Conservation (phyloP, 2,329 filamentous ascomycete genomes). For the Penicillium vulpinum region DNA sequence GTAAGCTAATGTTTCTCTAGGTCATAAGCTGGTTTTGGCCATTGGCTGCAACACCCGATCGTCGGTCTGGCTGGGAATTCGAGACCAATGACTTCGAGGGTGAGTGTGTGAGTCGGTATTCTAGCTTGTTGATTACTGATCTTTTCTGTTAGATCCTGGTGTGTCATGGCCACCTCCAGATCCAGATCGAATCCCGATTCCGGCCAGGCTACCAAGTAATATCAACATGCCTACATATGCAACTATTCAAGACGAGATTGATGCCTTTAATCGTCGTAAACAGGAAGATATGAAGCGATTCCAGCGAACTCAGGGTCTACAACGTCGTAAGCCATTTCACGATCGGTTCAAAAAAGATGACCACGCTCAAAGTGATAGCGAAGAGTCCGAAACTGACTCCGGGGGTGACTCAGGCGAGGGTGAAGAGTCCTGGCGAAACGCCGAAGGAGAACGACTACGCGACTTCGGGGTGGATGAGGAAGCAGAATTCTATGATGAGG, state of each 20-base stretch:
- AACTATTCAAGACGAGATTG: conserved; percentile 46
- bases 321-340: conserved; percentile 45
- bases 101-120: conserved; percentile 16
- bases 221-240: conserved; percentile 28
- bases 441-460: conserved; percentile 61
- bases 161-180: conserved; percentile 52
- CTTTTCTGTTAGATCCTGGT: conserved; percentile 30
- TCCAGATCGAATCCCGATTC: conserved; percentile 50
- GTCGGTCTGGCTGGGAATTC: conserved; percentile 51
- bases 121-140: neutral
- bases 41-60: conserved; percentile 52
- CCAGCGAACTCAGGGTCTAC: conserved; percentile 36
- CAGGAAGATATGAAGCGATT: conserved; percentile 51
- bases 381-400: conserved; percentile 20
- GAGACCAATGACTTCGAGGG: conserved; percentile 64
- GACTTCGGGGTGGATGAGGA: conserved; percentile 68
- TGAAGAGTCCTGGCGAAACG: conserved; percentile 63
- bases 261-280: conserved; percentile 57
- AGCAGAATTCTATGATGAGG: conserved; percentile 63
- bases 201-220: conserved; percentile 27
- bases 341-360: conserved; percentile 33
- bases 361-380: conserved; percentile 9
- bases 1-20: conserved; percentile 22
- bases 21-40: conserved; percentile 63
- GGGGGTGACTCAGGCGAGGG: conserved; percentile 43